Conservation (phyloP, 257 asterid genomes). For the Mentha longifolia region DNA sequence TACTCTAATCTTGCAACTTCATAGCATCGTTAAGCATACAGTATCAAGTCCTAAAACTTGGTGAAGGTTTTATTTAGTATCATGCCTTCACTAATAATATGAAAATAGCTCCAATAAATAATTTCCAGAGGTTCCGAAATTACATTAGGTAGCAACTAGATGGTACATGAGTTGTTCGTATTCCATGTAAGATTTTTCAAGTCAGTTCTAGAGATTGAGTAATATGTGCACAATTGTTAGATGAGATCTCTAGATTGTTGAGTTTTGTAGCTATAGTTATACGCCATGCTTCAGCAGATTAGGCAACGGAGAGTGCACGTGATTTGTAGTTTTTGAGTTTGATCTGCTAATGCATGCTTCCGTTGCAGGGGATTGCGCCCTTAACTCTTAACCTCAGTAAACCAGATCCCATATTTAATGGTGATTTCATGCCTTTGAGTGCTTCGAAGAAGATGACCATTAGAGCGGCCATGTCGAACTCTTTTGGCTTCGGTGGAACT, state of each 20-base stretch:
- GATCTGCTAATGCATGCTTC: neutral
- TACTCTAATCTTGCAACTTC: neutral
- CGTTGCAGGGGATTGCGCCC: constrained; percentile 79
- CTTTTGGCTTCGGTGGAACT: constrained; percentile 98
- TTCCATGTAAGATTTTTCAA: too few relatives aligned
- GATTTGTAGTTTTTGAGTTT: neutral
- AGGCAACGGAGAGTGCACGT: neutral
- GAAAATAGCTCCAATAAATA: neutral
- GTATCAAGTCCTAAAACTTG: neutral
- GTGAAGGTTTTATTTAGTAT: neutral
- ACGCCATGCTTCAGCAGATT: neutral
- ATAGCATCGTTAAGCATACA: neutral
- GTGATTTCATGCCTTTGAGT: constrained; percentile 72
- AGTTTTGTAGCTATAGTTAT: neutral
- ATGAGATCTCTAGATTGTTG: too few relatives aligned
- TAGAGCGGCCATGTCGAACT: constrained; percentile 85
- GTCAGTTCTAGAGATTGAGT: too few relatives aligned
- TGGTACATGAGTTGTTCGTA: too few relatives aligned
- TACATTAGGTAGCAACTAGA: too few relatives aligned
- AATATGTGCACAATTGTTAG: too few relatives aligned
- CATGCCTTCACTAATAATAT: neutral
- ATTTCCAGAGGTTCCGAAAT: neutral
- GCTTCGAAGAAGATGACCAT: constrained; percentile 71
- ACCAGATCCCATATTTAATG: constrained; percentile 76
- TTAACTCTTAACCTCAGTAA: constrained; percentile 70